Conservation (phyloP, 2,329 filamentous ascomycete genomes). For the Metarhizium album region DNA sequence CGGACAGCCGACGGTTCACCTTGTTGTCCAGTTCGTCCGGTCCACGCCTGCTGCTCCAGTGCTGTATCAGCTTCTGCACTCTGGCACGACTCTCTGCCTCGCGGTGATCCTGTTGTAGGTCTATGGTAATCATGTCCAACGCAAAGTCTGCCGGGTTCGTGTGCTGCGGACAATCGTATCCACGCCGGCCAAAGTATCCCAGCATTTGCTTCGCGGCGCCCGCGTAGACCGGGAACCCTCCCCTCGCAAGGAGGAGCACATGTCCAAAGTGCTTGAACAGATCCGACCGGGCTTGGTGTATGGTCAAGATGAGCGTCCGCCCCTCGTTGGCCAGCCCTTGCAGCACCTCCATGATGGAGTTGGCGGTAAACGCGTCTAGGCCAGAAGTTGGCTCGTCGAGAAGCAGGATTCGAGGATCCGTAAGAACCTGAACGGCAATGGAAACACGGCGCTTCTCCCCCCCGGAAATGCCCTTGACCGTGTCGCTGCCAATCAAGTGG, state of each 20-base stretch:
- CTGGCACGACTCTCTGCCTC: constrained; percentile 53
- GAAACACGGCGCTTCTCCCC: constrained; percentile 70
- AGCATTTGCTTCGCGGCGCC: constrained; percentile 55
- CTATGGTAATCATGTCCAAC: constrained; percentile 65
- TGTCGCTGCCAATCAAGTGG: constrained; percentile 59
- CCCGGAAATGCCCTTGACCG: constrained; percentile 69
- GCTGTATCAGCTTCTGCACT: constrained; percentile 49
- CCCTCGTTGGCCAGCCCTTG: constrained; percentile 61
- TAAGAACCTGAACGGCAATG: constrained; percentile 68
- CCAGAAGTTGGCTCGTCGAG: constrained; percentile 71
- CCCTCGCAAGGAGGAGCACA: constrained; percentile 58
- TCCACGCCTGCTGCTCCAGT: constrained; percentile 36
- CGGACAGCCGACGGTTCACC: constrained; percentile 12
- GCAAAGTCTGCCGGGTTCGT: constrained; percentile 73
- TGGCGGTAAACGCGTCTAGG: constrained; percentile 66
- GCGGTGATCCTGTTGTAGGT: constrained; percentile 53
- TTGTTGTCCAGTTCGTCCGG: constrained; percentile 6
- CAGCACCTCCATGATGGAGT: constrained; percentile 65
- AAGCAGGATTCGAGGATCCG: constrained; percentile 60
- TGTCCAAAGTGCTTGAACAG: constrained; percentile 63
- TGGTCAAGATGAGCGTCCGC: constrained; percentile 63
- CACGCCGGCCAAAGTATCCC: constrained; percentile 47
- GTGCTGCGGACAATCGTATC: constrained; percentile 54
- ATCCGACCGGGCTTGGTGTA: constrained; percentile 67
- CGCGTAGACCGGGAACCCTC: constrained; percentile 57